A percentile compares a stretch with the other conserved stretches of the same genome.
These are phyloP conservation scores for Dionaea muscipula DNA, from an alignment of 179 eudicot genomes.

Conservation along the genomic window DNA sequence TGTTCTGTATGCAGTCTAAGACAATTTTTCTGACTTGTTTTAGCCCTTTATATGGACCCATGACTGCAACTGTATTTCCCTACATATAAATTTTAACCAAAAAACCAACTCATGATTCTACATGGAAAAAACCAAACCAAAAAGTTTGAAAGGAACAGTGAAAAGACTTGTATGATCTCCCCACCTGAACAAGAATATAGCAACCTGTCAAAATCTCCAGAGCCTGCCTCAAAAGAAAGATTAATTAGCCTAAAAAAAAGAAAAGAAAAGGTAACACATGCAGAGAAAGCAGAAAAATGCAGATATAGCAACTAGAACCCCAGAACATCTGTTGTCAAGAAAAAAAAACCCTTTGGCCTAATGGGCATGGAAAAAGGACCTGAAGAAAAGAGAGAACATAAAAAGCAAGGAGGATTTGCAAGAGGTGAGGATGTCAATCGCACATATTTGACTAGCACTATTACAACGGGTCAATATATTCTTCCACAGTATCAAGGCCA, in stretches of 20 bases:
- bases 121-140: neutral
- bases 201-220: slow-evolving; percentile 90
- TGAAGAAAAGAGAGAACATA: no score
- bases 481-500: no score
- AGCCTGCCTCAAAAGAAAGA: slow-evolving; percentile 39
- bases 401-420: no score
- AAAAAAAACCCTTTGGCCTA: no score
- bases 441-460: no score
- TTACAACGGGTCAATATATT: no score
- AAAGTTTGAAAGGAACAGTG: neutral
- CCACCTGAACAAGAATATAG: slow-evolving; percentile 94
- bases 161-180: slow-evolving; percentile 6
- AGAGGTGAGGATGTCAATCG: no score
- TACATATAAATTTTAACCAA: slow-evolving; percentile 14
- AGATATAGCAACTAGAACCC: no score
- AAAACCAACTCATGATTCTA: neutral
- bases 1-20: slow-evolving; percentile 80
- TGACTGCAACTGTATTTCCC: slow-evolving; percentile 93
- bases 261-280: neutral
- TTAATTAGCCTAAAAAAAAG: neutral
- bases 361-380: no score
- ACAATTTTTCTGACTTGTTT: slow-evolving; percentile 75
- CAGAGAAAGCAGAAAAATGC: neutral
- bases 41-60: slow-evolving; percentile 91
- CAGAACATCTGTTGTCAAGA: no score